These are phyloP conservation scores for Sporothrix globosa DNA, from an alignment of 2,329 filamentous ascomycete species.

Conservation along the genomic window DNA sequence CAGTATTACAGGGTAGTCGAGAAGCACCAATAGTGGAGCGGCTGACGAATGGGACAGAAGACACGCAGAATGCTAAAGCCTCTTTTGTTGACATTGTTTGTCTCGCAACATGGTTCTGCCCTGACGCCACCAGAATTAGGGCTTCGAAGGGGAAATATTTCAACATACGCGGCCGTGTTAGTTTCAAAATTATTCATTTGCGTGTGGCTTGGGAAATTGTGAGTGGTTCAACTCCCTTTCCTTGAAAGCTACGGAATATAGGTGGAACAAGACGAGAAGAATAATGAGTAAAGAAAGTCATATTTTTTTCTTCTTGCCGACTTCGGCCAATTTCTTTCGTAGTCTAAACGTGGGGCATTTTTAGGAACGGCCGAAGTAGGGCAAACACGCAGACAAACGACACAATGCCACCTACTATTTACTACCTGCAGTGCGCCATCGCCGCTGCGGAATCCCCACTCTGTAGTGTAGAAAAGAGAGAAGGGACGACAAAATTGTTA, in stretches of 20 bases:
- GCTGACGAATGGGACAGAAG: neutral
- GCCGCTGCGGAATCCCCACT: slow-evolving; percentile 13
- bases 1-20: neutral
- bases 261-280: neutral
- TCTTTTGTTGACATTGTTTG: slow-evolving; percentile 2
- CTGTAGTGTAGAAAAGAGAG: neutral
- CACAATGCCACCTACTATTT: neutral
- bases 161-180: neutral
- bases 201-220: neutral
- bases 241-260: neutral
- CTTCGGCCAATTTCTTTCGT: slow-evolving; percentile 27
- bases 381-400: neutral
- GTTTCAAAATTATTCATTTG: neutral
- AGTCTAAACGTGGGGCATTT: neutral
- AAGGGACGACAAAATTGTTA: neutral
- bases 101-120: neutral
- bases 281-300: neutral
- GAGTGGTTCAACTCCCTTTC: neutral
- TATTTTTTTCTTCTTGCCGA: slow-evolving; percentile 23
- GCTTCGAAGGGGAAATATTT: neutral
- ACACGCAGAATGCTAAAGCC: neutral
- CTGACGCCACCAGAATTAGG: slow-evolving; percentile 19
- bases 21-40: slow-evolving; percentile 4
- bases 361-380: neutral
- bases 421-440: neutral